phyloP scores from a whole-genome alignment of 2,329 filamentous ascomycete genomes.

The Aspergillus ustus region DNA sequence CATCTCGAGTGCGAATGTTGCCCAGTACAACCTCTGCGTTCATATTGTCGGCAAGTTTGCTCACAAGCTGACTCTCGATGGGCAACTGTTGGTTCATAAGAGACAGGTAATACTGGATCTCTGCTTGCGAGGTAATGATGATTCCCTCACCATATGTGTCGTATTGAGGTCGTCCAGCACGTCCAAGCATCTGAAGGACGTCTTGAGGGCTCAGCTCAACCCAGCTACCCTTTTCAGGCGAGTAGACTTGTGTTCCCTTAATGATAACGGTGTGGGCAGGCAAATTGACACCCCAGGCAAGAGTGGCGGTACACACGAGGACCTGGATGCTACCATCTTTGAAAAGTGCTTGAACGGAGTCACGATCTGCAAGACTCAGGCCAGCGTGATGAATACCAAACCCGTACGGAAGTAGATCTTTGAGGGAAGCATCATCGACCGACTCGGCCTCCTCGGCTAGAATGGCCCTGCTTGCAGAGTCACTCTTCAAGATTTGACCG shows the following conservation, averaged over 20 bases:
- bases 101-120: conserved; percentile 97
- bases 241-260: conserved; percentile 98
- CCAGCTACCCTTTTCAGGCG: conserved; percentile 97
- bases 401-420: conserved; percentile 92
- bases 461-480: conserved; percentile 89
- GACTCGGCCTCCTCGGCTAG: conserved; percentile 81
- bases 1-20: conserved; percentile 87
- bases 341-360: conserved; percentile 93
- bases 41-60: conserved; percentile 90
- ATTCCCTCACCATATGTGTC: conserved; percentile 98
- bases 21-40: conserved; percentile 96
- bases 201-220: conserved; percentile 97
- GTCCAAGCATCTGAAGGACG: conserved; percentile 97
- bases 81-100: conserved; percentile 95
- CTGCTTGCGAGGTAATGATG: conserved; percentile 92
- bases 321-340: conserved; percentile 90
- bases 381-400: conserved; percentile 98
- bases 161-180: conserved; percentile 93
- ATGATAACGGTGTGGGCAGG: conserved; percentile 98
- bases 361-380: conserved; percentile 94
- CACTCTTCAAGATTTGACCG: conserved; percentile 89
- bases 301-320: conserved; percentile 94
- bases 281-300: conserved; percentile 98
- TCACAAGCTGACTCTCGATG: conserved; percentile 95
- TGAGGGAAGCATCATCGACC: conserved; percentile 83